Base-by-base conservation (phyloP, 768 basidiomycete species). In the Xerocomellus dryophilus region DNA sequence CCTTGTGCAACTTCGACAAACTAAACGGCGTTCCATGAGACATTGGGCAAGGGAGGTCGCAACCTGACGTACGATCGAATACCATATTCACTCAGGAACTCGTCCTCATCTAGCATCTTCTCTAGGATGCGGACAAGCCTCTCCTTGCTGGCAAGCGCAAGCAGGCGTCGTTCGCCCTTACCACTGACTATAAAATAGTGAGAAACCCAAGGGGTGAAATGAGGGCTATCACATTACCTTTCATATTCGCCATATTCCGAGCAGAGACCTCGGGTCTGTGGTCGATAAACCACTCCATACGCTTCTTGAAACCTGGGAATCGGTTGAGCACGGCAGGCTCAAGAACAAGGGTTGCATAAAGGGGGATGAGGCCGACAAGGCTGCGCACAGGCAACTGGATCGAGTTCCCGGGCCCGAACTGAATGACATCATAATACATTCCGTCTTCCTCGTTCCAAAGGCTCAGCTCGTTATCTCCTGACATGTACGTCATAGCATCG, bases 271-370 rank as follows among this genome's bases (percentile, higher is more conserved):
- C 90, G 0, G 87, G 85, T n/a, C 95, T 76, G 71, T 98, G 90
- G 64, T 97, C 85, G 48, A 98, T 83, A 75, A 98, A 99, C 97
- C 97, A 98, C 56, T 99, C 93, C 83, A 99, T 83, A 36, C 97
- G 83, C 74, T 98, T 98, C 77, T 93, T 98, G 81, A 99, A 99
- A 2, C 97, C 94, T 8, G 95, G 94, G 76, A 98, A 90, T 27
- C 89, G 83, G 65, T 93, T 92, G 61, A 99, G 80, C 25, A 86
- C 83, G 7, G 84, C 74, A 3, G 97, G 95, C 67, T 98, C 97
- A 35, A 99, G 78, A 2, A 96, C 94, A 21, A 98, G 78, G 0
- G 95, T 98, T 8, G 88, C 97, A 68, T 96, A 98, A 18, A 98
- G 80, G 1, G 97, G 97, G 56, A 99, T 98, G 53, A 99, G 81